Evolutionary conservation across 1,284 basidiomycete species (phyloP).

Genomic region (Cryptococcus hybrid): DNA sequence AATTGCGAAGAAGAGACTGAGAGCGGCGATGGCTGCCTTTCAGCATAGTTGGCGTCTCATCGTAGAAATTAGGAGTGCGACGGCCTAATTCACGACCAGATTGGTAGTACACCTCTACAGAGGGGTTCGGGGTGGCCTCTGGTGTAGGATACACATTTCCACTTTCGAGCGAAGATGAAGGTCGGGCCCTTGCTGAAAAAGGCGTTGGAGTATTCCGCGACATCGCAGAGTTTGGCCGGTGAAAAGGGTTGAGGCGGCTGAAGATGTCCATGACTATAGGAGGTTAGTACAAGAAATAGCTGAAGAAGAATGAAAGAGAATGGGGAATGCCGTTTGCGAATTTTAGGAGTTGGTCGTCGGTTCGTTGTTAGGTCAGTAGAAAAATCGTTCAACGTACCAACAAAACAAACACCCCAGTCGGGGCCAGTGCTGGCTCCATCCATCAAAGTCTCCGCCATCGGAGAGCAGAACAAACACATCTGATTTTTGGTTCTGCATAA

Average conservation of each 20-base stretch:
- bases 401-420: no score
- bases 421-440: no score
- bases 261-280: constrained; percentile 18
- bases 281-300: neutral
- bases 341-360: no score
- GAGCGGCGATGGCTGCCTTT: neutral
- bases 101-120: no score
- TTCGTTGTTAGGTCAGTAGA: no score
- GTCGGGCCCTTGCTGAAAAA: neutral
- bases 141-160: neutral
- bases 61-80: no score
- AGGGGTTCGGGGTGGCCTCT: neutral
- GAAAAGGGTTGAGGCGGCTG: constrained; percentile 20
- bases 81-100: constrained; percentile 1
- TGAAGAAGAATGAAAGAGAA: neutral
- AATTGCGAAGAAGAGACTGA: constrained; percentile 19
- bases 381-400: no score
- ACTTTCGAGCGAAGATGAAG: constrained; percentile 16
- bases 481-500: no score
- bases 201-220: constrained; percentile 5
- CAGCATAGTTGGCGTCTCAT: neutral
- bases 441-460: no score
- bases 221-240: constrained; percentile 8
- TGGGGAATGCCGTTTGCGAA: neutral
- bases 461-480: no score